These are phyloP conservation scores for Yamadazyma scolyti DNA, from an alignment of 805 yeast genomes.

Conservation along the genomic window DNA sequence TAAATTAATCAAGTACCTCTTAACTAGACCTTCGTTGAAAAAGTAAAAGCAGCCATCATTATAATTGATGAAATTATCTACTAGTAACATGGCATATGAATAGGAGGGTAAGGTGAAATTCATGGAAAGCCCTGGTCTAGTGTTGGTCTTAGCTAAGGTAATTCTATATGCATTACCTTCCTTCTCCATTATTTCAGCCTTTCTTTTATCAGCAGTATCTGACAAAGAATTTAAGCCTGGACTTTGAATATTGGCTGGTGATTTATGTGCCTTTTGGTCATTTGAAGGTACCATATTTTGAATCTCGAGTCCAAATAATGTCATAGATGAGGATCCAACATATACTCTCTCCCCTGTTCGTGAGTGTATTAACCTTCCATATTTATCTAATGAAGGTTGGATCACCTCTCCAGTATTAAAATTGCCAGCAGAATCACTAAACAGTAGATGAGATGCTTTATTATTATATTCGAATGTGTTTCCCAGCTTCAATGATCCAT, in stretches of 20 bases:
- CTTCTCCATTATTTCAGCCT: slow-evolving; percentile 59
- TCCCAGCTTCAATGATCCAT: slow-evolving; percentile 2
- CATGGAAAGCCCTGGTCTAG: slow-evolving; percentile 64
- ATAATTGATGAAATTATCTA: slow-evolving; percentile 73
- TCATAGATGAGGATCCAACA: slow-evolving; percentile 82
- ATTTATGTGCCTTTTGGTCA: slow-evolving; percentile 7
- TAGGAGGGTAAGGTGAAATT: slow-evolving; percentile 74
- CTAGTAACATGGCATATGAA: slow-evolving; percentile 68
- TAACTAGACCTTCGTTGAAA: slow-evolving; percentile 77
- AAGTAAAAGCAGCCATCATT: slow-evolving; percentile 84
- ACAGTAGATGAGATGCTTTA: slow-evolving; percentile 13
- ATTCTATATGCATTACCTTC: slow-evolving; percentile 77
- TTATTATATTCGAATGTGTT: slow-evolving; percentile 13
- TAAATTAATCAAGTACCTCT: slow-evolving; percentile 58
- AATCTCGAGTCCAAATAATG: slow-evolving; percentile 73
- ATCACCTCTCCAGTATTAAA: slow-evolving; percentile 46
- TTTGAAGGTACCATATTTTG: slow-evolving; percentile 53
- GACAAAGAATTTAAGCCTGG: slow-evolving; percentile 6
- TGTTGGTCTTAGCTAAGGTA: slow-evolving; percentile 62
- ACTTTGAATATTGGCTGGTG: slow-evolving; percentile 9
- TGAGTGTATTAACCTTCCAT: slow-evolving; percentile 69
- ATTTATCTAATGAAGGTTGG: slow-evolving; percentile 67
- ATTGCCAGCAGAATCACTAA: slow-evolving; percentile 8
- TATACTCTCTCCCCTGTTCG: slow-evolving; percentile 73
- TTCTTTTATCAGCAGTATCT: slow-evolving; percentile 24